These are phyloP conservation scores for Colletotrichum coccodes DNA, from an alignment of 2,329 filamentous ascomycete genomes.

Conservation along the genomic window DNA sequence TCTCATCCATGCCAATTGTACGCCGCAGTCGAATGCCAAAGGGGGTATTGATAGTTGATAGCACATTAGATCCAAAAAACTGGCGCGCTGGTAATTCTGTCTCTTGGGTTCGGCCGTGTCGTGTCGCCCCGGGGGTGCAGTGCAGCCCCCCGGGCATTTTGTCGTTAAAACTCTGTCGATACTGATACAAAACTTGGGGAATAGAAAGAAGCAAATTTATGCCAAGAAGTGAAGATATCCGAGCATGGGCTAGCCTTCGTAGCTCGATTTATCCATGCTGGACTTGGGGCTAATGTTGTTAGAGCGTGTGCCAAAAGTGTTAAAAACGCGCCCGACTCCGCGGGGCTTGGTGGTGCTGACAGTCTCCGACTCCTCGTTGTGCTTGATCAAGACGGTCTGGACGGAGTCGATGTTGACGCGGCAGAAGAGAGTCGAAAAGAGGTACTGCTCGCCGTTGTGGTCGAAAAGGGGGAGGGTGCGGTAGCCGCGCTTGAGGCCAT, in stretches of 20 bases:
- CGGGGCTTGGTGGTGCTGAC: constrained; percentile 61
- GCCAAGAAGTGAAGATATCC: constrained; percentile 27
- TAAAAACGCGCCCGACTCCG: constrained; percentile 58
- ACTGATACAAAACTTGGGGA: constrained; percentile 31
- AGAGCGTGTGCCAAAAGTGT: constrained; percentile 63
- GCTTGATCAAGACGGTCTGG: constrained; percentile 66
- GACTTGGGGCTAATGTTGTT: constrained; percentile 61
- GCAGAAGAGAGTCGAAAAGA: constrained; percentile 95
- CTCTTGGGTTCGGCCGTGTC: constrained; percentile 34
- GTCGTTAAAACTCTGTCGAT: constrained; percentile 30
- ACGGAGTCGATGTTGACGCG: constrained; percentile 76
- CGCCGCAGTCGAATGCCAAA: constrained; percentile 34
- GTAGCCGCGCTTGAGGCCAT: constrained; percentile 89
- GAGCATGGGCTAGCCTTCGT: constrained; percentile 46
- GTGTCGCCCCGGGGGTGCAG: constrained; percentile 26
- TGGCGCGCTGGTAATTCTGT: constrained; percentile 31
- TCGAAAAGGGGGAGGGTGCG: constrained; percentile 92
- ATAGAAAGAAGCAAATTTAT: constrained; percentile 21
- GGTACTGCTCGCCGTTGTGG: constrained; percentile 87
- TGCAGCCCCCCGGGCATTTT: constrained; percentile 13
- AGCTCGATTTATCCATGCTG: constrained; percentile 59
- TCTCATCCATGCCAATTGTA: constrained; percentile 31
- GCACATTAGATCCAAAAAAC: constrained; percentile 32
- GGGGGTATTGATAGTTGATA: constrained; percentile 33
- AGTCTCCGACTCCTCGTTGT: constrained; percentile 45